Base-by-base conservation (phyloP, 768 basidiomycete genomes). In the Exidia glandulosa region DNA sequence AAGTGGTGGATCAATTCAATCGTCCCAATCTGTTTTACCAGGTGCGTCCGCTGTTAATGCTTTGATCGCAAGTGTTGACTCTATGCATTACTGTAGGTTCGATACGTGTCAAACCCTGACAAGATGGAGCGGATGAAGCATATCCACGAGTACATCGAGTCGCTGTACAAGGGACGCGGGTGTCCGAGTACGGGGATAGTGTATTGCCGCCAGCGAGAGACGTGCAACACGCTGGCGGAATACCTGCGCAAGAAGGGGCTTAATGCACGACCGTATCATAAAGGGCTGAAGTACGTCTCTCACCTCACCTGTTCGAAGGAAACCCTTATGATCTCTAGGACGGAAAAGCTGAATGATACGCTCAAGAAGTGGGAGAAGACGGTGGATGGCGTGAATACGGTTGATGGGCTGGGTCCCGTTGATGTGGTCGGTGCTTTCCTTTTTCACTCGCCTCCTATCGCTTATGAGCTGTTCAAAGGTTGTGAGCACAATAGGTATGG, bases 1-100 rank as follows among this genome's bases (percentile, higher is more conserved):
- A 77, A 37, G 87, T 84, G 23, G 68, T 86, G 0, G 89, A 90
- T 66, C 89, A 88, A 0, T 92, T 91, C 71, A 94, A 93, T 65
- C 78, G 90, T 3, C 66, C 73, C 3, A 92, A 92, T 68, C 75
- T 93, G 2, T 93, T 79, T 68, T 93, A 94, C 62, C 90, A 94
- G 74, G 90, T 86, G 19, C 7, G 68, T 60, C 25, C 1, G 25
- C 56, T 31, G 47, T 60, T 6, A 19, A 37, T 10, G 16, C 30
- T 27, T 45, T 32, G 32, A 4, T 52, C 31, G 55, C 25, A 27
- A 37, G 7, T 32, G 31, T 29, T 58, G 12, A n/a, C 32, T 31
- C 56, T 31, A 10, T 45, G 16, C 19, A 19, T n/a, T 29, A 36
- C 10, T 27, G 19, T 63, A 88, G 87, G 78, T 89, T 61, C 80